Evolutionary conservation across 768 basidiomycete genomes (phyloP).

Genomic region (Auriscalpium microsporum): DNA sequence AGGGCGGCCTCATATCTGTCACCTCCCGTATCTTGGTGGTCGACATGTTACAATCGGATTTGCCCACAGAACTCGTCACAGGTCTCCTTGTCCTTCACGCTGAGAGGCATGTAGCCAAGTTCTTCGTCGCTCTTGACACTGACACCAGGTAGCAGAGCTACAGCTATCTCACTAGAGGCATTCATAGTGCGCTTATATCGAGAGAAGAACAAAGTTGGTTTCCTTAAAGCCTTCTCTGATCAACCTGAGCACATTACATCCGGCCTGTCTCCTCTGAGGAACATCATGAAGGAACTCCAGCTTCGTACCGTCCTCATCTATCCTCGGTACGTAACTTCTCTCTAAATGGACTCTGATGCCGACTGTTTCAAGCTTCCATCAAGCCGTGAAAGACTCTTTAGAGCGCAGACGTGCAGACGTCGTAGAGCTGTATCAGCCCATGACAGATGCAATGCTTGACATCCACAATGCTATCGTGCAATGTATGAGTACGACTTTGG

Average conservation of each 20-base stretch:
- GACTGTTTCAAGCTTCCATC: constrained; percentile 63
- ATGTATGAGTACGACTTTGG: constrained; percentile 86
- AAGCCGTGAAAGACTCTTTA: constrained; percentile 74
- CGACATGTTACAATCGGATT: constrained; percentile 82
- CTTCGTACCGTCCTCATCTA: constrained; percentile 85
- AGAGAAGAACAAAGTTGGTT: constrained; percentile 82
- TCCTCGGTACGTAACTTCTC: constrained; percentile 53
- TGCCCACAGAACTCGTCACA: constrained; percentile 80
- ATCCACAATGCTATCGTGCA: constrained; percentile 90
- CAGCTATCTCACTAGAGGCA: constrained; percentile 76
- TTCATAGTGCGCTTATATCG: constrained; percentile 90
- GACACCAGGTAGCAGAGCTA: constrained; percentile 46
- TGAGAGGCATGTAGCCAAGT: constrained; percentile 54
- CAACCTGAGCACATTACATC: constrained; percentile 93
- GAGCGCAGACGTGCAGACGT: constrained; percentile 84
- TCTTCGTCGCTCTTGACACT: neutral
- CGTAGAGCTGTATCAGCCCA: constrained; percentile 78
- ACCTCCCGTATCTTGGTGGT: constrained; percentile 93
- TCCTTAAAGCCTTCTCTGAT: constrained; percentile 95
- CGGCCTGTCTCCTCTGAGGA: constrained; percentile 85
- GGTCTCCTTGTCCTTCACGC: constrained; percentile 88
- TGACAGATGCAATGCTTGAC: constrained; percentile 83
- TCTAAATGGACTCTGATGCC: neutral
- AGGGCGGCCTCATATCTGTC: constrained; percentile 83
- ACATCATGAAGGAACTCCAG: constrained; percentile 88